Percentiles rank a stretch among this genome's conserved stretches.
Conservation (phyloP, 768 basidiomycete genomes). For the Mycena rosella region DNA sequence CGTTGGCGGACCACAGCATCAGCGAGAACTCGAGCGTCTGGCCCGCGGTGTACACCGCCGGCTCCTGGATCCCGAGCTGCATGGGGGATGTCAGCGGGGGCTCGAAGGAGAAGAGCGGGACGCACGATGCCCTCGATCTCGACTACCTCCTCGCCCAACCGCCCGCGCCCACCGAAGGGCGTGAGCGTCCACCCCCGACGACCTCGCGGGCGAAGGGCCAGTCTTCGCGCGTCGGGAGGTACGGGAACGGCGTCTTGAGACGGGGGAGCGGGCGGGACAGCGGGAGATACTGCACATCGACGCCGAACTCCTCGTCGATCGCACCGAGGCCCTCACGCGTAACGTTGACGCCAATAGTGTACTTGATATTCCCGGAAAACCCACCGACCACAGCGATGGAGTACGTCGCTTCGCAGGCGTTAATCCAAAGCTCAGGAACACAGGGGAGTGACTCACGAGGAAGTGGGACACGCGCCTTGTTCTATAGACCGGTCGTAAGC, state of each 20-base stretch:
- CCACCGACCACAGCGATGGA: background rate
- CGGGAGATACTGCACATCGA: conserved; percentile 29
- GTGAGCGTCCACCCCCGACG: conserved; percentile 35
- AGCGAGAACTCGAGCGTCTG: conserved; percentile 32
- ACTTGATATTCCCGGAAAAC: conserved; percentile 27
- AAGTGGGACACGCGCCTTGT: conserved; percentile 27
- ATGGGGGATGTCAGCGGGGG: background rate
- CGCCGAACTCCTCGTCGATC: conserved; percentile 32
- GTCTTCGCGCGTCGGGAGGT: conserved; percentile 31
- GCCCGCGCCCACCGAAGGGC: conserved; percentile 33
- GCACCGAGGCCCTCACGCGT: conserved; percentile 24
- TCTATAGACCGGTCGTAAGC: conserved; percentile 2
- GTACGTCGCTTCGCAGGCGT: conserved; percentile 19
- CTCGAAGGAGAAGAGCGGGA: background rate
- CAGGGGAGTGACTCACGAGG: conserved; percentile 24
- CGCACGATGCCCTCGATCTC: conserved; percentile 33
- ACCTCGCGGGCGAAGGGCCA: conserved; percentile 33
- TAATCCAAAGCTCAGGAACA: no score
- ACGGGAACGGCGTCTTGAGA: conserved; percentile 29
- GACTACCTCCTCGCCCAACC: conserved; percentile 27
- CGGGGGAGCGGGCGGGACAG: conserved; percentile 15
- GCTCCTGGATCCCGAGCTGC: conserved; percentile 31
- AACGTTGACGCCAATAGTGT: conserved; percentile 28
- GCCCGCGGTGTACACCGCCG: conserved; percentile 34
- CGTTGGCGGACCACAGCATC: conserved; percentile 22